Conservation (phyloP, 495 filamentous ascomycete genomes). For the Haplographium delicatum region DNA sequence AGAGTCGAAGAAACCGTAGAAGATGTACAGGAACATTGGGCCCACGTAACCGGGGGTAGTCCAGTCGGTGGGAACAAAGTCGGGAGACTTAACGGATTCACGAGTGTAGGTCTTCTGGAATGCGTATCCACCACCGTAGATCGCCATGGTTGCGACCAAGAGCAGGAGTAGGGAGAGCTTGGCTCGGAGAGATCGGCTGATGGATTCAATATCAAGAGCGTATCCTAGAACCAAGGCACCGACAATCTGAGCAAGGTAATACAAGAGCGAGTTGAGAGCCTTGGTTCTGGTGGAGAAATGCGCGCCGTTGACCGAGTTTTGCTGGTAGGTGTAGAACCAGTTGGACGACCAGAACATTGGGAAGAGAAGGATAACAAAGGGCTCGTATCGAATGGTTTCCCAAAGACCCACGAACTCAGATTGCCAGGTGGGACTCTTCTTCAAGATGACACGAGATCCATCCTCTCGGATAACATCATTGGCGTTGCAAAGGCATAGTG, state of each 20-base stretch:
- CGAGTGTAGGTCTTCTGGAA: constrained; percentile 64
- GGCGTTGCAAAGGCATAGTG: constrained; percentile 69
- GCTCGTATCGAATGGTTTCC: constrained; percentile 65
- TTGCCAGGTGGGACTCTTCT: constrained; percentile 80
- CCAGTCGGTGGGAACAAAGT: constrained; percentile 55
- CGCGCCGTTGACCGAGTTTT: constrained; percentile 55
- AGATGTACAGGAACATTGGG: constrained; percentile 88
- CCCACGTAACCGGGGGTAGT: constrained; percentile 61
- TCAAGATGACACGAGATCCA: constrained; percentile 75
- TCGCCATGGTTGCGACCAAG: constrained; percentile 67
- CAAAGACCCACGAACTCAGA: constrained; percentile 75
- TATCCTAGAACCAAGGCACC: constrained; percentile 76
- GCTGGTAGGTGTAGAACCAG: constrained; percentile 69
- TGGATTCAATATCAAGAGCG: constrained; percentile 57
- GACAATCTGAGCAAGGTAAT: constrained; percentile 85
- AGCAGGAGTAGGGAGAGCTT: constrained; percentile 62
- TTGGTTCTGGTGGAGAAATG: constrained; percentile 80
- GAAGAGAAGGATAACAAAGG: constrained; percentile 80
- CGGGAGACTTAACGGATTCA: constrained; percentile 27
- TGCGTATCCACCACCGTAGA: constrained; percentile 86
- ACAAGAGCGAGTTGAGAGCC: constrained; percentile 77
- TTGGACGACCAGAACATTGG: constrained; percentile 82
- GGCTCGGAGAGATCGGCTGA: constrained; percentile 70
- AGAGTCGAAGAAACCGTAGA: constrained; percentile 89
- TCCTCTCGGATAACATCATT: constrained; percentile 64